Evolutionary conservation across 352 stramenopile species (phyloP).

Genomic region (Thraustochytrium striatum): DNA sequence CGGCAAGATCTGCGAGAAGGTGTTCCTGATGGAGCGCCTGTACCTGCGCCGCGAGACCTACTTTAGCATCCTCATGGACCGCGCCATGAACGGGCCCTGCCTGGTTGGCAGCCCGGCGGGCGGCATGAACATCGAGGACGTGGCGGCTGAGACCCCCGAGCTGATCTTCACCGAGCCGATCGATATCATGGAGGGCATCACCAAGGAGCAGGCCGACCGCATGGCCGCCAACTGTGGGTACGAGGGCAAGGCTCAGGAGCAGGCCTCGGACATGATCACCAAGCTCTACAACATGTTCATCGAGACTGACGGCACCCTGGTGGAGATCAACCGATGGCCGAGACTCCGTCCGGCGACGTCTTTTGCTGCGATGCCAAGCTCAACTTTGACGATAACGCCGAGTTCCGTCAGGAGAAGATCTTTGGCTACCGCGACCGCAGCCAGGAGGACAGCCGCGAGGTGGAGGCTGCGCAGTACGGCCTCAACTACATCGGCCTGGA

Average conservation of each 20-base stretch:
- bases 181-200: slow-evolving; percentile 86
- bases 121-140: slow-evolving; percentile 92
- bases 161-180: slow-evolving; percentile 85
- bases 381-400: slow-evolving; percentile 98
- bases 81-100: slow-evolving; percentile 84
- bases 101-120: slow-evolving; percentile 88
- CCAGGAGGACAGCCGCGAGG: slow-evolving; percentile 91
- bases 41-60: slow-evolving; percentile 95
- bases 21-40: slow-evolving; percentile 80
- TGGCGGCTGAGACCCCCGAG: slow-evolving; percentile 86
- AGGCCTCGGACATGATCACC: slow-evolving; percentile 55
- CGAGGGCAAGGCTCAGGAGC: slow-evolving; percentile 51
- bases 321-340: slow-evolving; percentile 95
- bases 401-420: slow-evolving; percentile 92
- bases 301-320: slow-evolving; percentile 88
- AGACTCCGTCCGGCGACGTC: slow-evolving; percentile 88
- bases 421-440: slow-evolving; percentile 78
- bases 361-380: slow-evolving; percentile 96
- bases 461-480: slow-evolving; percentile 84
- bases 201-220: slow-evolving; percentile 67
- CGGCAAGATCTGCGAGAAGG: slow-evolving; percentile 56
- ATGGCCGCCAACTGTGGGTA: slow-evolving; percentile 70
- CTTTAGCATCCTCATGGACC: slow-evolving; percentile 96
- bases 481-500: slow-evolving; percentile 99
- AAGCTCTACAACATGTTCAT: slow-evolving; percentile 94